Base-by-base conservation (phyloP, 2,329 filamentous ascomycete species). In the Sarocladium strictum region DNA sequence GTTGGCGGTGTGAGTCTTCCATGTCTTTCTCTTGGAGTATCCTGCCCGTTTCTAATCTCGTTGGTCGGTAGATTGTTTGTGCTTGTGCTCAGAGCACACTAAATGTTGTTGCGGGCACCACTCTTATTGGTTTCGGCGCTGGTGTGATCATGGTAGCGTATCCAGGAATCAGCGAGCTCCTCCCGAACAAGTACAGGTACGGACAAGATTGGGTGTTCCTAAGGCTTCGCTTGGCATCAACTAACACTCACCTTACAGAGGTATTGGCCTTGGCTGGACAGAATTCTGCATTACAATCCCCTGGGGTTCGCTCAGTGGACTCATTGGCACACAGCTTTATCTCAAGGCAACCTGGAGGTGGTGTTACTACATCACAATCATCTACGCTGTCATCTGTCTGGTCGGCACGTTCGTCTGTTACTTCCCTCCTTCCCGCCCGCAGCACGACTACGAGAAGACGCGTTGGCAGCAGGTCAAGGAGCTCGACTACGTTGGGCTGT, bases 381-480 rank as follows among this genome's bases (percentile, higher is more conserved):
- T 51, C 11, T 51, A 51, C 47, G 26, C 47, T 3, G 17, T 21
- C 12, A 32, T 51, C 19, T 17, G 11, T 19, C 23, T 51, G 5
- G 15, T 32, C 10, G 47, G 47, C 4, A 51, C 47, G 6, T 51
- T 51, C 21, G 23, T 51, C 17, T 51, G 47, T 19, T 51, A 51
- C 47, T 51, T 51, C 17, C 47, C 47, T 6, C 47, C 47, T 3
- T 51, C 47, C 17, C 47, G 47, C 23, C 26, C 47, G 3, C 47
- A 51, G 29, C 47, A 51, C 27, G 47, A 51, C 15, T 51, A 51
- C 29, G 47, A 35, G 21, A 51, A 51, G 29, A 33, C 47, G 11
- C 47, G 47, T 15, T 51, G 47, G 47, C 47, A 51, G 47, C 47
- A 51, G 27, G 29, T 51, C 17, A 51, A 51, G 21, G 47, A 51